Evolutionary conservation across 305 asterid species (phyloP).

Genomic region (Fraxinus xanthoxyloides): DNA sequence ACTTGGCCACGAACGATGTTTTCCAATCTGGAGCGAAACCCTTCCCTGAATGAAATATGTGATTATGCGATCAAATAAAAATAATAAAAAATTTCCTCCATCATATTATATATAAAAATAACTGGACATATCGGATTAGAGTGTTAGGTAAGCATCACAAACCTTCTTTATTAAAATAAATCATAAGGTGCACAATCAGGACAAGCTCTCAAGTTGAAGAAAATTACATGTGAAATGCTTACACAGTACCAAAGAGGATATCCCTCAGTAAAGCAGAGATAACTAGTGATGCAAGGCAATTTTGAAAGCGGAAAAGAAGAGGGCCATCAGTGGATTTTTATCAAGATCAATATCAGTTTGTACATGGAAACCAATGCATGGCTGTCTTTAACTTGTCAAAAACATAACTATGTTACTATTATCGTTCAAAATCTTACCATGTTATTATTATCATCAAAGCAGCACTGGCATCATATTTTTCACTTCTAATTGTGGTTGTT

Average conservation of each 20-base stretch:
- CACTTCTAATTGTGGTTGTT: not conserved
- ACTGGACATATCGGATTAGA: slow-evolving; percentile 7
- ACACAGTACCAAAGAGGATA: not conserved
- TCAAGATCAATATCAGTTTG: not conserved
- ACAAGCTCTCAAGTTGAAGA: not conserved
- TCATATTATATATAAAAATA: slow-evolving; percentile 11
- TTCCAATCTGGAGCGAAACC: slow-evolving; percentile 75
- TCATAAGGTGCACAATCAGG: not conserved
- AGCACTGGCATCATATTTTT: slow-evolving; percentile 2
- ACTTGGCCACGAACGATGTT: slow-evolving; percentile 63
- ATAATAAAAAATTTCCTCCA: not conserved
- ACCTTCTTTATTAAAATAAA: not conserved
- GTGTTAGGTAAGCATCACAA: not conserved
- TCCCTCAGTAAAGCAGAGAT: not conserved
- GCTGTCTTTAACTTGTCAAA: not conserved
- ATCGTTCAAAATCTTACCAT: not conserved
- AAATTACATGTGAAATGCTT: not conserved
- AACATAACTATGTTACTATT: not conserved
- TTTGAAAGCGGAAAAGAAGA: not conserved
- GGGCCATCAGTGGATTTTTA: not conserved
- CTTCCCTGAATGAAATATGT: slow-evolving; percentile 57
- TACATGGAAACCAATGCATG: not conserved
- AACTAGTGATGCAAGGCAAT: not conserved
- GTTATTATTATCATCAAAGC: not conserved
- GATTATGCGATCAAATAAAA: slow-evolving; percentile 17